Conservation (phyloP, 768 basidiomycete species). For the Suillus ampliporus region DNA sequence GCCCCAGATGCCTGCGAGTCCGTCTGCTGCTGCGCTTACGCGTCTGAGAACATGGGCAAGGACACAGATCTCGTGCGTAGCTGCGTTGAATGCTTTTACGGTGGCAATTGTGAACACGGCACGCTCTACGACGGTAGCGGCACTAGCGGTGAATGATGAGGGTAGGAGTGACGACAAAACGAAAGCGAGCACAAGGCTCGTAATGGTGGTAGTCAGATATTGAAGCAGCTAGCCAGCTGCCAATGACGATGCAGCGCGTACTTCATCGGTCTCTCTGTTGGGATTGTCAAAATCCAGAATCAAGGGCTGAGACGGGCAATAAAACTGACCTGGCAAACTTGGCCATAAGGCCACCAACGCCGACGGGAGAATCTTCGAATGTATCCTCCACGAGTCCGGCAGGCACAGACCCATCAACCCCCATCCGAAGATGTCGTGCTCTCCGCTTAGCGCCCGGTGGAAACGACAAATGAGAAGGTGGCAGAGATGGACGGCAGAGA, state of each 20-base stretch:
- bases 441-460: constrained; percentile 75
- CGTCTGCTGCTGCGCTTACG: constrained; percentile 53
- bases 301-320: neutral
- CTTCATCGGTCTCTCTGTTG: constrained; percentile 91
- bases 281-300: constrained; percentile 6
- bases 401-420: constrained; percentile 50
- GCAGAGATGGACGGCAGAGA: constrained; percentile 78
- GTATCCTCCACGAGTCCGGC: constrained; percentile 34
- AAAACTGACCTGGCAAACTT: constrained; percentile 79
- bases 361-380: constrained; percentile 57
- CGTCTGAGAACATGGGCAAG: constrained; percentile 50
- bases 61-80: constrained; percentile 55
- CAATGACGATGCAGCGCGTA: constrained; percentile 83
- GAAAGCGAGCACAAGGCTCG: constrained; percentile 85
- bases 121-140: constrained; percentile 82
- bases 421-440: constrained; percentile 79
- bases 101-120: constrained; percentile 79
- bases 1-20: constrained; percentile 78
- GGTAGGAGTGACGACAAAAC: constrained; percentile 75
- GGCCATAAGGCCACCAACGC: constrained; percentile 92
- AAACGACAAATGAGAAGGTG: constrained; percentile 86
- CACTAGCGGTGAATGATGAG: constrained; percentile 78
- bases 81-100: constrained; percentile 92
- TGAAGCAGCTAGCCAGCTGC: constrained; percentile 81
- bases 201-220: constrained; percentile 77